A percentile compares a stretch with the other conserved stretches of the same genome.
Conservation (phyloP, 306 rosid genomes). For the cucumber (Cucumis sativus) region DNA sequence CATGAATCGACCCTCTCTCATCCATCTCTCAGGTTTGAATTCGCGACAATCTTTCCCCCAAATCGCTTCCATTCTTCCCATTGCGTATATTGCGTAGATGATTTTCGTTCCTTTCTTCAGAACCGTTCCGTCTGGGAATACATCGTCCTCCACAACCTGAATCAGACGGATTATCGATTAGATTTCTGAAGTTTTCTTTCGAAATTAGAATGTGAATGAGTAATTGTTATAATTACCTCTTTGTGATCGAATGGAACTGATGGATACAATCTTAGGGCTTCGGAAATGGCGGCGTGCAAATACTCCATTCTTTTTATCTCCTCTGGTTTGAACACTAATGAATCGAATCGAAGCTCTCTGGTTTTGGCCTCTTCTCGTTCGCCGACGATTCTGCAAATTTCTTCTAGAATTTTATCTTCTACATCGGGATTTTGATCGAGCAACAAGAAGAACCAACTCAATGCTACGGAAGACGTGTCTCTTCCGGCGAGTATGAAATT, state of each 20-base stretch:
- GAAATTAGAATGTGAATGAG: background rate
- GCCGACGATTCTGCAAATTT: slow-evolving; percentile 35
- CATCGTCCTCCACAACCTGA: slow-evolving; percentile 57
- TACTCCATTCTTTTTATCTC: slow-evolving; percentile 91
- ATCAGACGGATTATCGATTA: background rate
- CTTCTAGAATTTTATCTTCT: slow-evolving; percentile 49
- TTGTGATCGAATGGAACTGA: slow-evolving; percentile 89
- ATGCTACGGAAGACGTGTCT: slow-evolving; percentile 91
- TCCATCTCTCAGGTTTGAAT: slow-evolving; percentile 81
- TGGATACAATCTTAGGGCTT: slow-evolving; percentile 80
- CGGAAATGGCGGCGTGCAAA: slow-evolving; percentile 86
- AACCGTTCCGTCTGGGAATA: slow-evolving; percentile 62
- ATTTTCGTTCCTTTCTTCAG: slow-evolving; percentile 75
- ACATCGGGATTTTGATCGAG: slow-evolving; percentile 48
- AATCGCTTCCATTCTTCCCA: slow-evolving; percentile 77
- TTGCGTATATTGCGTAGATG: slow-evolving; percentile 65
- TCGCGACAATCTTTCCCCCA: slow-evolving; percentile 78
- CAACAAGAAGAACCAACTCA: slow-evolving; percentile 96
- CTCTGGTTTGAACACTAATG: slow-evolving; percentile 35
- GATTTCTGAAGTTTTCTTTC: background rate
- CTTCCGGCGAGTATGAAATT: slow-evolving; percentile 88
- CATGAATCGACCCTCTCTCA: slow-evolving; percentile 55
- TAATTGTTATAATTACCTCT: slow-evolving; percentile 41
- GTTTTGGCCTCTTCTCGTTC: slow-evolving; percentile 24
- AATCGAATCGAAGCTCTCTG: background rate